Percentiles rank a stretch among this genome's conserved stretches.
Evolutionary conservation across 2,329 filamentous ascomycete genomes (phyloP).

Genomic region (Pseudogymnoascus sp.): DNA sequence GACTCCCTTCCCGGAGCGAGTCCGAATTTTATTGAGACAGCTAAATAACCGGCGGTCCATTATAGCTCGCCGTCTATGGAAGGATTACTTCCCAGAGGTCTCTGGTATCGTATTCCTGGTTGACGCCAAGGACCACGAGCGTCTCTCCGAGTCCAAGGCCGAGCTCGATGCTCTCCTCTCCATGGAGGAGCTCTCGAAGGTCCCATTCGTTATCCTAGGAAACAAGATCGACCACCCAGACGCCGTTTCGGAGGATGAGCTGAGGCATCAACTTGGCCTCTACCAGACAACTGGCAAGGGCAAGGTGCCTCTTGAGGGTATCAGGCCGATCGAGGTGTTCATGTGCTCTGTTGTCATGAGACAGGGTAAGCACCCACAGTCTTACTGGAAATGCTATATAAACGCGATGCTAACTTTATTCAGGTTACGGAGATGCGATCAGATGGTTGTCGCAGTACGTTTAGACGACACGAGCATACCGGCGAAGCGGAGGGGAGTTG

Average conservation of each 20-base stretch:
- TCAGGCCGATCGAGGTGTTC: constrained; percentile 92
- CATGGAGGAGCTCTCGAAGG: constrained; percentile 95
- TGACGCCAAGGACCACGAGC: constrained; percentile 94
- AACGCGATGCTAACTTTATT: constrained; percentile 19
- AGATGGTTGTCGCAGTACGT: constrained; percentile 91
- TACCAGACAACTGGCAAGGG: constrained; percentile 97
- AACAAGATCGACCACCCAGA: constrained; percentile 99
- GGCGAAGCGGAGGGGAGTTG: constrained; percentile 4
- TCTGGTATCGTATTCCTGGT: constrained; percentile 96
- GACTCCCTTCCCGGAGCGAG: constrained; percentile 16
- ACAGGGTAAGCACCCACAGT: constrained; percentile 52
- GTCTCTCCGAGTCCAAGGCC: constrained; percentile 87
- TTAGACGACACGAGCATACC: constrained; percentile 37
- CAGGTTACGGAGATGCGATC: constrained; percentile 80
- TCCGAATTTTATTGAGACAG: neutral
- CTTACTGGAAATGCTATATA: neutral
- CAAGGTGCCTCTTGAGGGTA: constrained; percentile 84
- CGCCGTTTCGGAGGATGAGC: constrained; percentile 89
- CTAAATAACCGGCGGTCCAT: neutral
- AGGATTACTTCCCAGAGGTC: constrained; percentile 94
- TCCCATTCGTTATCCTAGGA: constrained; percentile 89
- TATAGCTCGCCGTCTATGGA: constrained; percentile 82
- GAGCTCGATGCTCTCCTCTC: constrained; percentile 91
- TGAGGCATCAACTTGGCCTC: constrained; percentile 82
- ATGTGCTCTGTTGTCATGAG: constrained; percentile 99